Conservation (phyloP, 345 rosid genomes). For the Camelina neglecta region DNA sequence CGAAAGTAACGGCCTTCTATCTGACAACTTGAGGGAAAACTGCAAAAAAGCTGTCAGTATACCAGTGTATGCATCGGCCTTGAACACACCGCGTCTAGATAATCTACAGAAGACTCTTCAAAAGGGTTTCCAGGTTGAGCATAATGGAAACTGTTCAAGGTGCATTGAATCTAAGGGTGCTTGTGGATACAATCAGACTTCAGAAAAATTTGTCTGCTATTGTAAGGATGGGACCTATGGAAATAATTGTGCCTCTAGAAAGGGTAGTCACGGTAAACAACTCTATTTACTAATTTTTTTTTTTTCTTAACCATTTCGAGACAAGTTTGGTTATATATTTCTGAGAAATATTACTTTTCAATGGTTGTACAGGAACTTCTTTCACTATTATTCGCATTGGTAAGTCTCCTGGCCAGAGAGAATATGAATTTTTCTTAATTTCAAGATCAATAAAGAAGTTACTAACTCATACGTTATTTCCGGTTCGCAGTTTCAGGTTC, state of each 20-base stretch:
- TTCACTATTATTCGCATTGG: background rate
- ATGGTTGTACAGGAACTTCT: background rate
- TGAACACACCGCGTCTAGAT: background rate
- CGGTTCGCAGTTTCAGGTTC: background rate
- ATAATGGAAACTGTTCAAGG: constrained; percentile 9
- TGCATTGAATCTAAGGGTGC: constrained; percentile 39
- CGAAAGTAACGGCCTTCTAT: too few relatives aligned
- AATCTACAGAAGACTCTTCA: constrained; percentile 16
- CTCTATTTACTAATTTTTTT: background rate
- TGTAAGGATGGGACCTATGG: constrained; percentile 13
- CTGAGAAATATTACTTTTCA: constrained; percentile 3
- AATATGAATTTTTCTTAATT: background rate
- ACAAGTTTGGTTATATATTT: background rate
- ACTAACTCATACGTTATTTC: background rate
- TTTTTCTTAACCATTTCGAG: background rate
- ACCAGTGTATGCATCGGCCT: background rate
- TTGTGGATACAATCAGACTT: constrained; percentile 40
- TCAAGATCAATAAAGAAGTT: background rate
- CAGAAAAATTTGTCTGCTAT: constrained; percentile 35
- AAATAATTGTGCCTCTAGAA: background rate
- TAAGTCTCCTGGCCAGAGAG: background rate
- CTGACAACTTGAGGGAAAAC: background rate
- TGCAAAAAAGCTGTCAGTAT: constrained; percentile 29
- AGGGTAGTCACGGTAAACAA: background rate
- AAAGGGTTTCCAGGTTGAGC: constrained; percentile 38